phyloP scores from a whole-genome alignment of 331 rosid species.

The Malus hybrid region DNA sequence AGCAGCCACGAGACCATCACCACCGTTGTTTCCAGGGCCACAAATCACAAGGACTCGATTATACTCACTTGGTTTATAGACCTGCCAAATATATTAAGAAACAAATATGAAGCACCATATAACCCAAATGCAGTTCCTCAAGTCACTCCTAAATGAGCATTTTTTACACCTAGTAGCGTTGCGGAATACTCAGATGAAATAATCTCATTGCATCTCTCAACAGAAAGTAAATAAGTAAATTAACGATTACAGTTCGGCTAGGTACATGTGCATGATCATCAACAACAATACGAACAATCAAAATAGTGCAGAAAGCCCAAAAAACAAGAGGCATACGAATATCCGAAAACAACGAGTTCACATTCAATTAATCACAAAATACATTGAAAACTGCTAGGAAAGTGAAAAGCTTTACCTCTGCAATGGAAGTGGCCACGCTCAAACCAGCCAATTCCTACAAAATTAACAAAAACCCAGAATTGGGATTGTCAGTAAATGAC shows the following conservation, averaged over 20 bases:
- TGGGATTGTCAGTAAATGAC: background rate
- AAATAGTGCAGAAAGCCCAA: background rate
- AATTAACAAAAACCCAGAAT: background rate
- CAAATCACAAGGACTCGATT: conserved; percentile 72
- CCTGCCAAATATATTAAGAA: conserved; percentile 30
- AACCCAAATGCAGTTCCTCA: background rate
- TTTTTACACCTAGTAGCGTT: background rate
- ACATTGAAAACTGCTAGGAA: background rate
- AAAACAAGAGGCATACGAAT: background rate
- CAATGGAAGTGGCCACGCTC: conserved; percentile 79
- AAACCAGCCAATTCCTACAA: conserved; percentile 92
- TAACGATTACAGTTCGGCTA: too few relatives aligned
- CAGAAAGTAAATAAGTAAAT: background rate
- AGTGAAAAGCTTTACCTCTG: conserved; percentile 47
- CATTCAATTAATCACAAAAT: background rate
- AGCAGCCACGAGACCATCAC: conserved; percentile 95
- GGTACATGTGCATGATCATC: background rate
- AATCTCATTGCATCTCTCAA: background rate
- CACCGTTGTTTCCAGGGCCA: conserved; percentile 99
- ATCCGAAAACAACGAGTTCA: background rate
- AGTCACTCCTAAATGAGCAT: background rate
- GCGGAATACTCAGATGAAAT: background rate
- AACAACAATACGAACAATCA: background rate
- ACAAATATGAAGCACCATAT: background rate
- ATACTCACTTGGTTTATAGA: conserved; percentile 57